Evolutionary conservation across 345 rosid species (phyloP).

Genomic region (Jatropha curcas): DNA sequence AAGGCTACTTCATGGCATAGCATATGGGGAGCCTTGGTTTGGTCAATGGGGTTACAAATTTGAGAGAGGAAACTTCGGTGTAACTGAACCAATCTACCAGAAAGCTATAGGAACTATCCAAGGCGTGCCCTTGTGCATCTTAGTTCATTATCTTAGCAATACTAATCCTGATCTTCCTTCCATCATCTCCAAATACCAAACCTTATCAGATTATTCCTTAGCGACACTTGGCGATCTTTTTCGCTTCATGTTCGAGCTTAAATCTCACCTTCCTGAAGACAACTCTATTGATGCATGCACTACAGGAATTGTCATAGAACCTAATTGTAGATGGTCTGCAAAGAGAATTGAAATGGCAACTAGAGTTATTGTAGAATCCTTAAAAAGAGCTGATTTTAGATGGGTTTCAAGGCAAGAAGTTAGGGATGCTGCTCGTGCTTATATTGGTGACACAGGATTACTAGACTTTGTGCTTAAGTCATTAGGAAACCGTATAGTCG

Average conservation of each 20-base stretch:
- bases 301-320: slow-evolving; percentile 43
- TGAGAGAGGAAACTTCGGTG: slow-evolving; percentile 71
- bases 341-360: slow-evolving; percentile 89
- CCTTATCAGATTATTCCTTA: slow-evolving; percentile 53
- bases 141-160: slow-evolving; percentile 45
- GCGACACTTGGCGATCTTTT: slow-evolving; percentile 67
- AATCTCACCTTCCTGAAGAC: slow-evolving; percentile 54
- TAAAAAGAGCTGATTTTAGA: slow-evolving; percentile 55
- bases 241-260: slow-evolving; percentile 70
- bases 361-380: slow-evolving; percentile 71
- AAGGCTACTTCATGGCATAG: slow-evolving; percentile 69
- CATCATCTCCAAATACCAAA: slow-evolving; percentile 75
- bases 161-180: slow-evolving; percentile 46
- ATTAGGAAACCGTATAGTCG: slow-evolving; percentile 84
- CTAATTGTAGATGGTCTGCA: slow-evolving; percentile 78
- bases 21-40: slow-evolving; percentile 78
- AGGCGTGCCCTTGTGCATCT: slow-evolving; percentile 56
- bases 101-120: slow-evolving; percentile 75
- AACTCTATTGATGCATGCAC: slow-evolving; percentile 35
- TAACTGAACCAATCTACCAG: slow-evolving; percentile 59
- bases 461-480: slow-evolving; percentile 88
- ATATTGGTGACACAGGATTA: slow-evolving; percentile 90
- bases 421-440: slow-evolving; percentile 82
- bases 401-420: slow-evolving; percentile 96
- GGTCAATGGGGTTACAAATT: slow-evolving; percentile 85